Evolutionary conservation across 352 stramenopile genomes (phyloP), one percentile per base, ranked within the genome.

Genomic region (Phytophthora capsici): DNA sequence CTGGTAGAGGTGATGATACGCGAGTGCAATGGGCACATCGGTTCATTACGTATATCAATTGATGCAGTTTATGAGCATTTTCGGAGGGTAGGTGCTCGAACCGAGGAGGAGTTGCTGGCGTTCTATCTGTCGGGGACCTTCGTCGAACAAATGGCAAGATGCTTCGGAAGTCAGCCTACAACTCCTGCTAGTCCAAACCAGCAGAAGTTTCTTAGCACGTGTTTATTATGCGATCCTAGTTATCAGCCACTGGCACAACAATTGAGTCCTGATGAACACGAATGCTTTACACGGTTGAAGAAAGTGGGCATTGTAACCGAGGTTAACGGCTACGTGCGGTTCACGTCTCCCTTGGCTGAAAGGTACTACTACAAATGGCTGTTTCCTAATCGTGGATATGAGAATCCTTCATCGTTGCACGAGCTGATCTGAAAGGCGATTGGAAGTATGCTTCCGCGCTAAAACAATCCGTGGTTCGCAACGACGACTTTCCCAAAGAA

Each of bases 21-120:
- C 4, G 37, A 57, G 52, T 69, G 60, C 60, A 69, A 63, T 53
- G 60, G 60, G 4, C 41, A 54, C 47, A 58, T 63, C 37, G 34
- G 52, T 57, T 45, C 44, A 17, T 68, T 68, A 34, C 59, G 59
- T 1, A 4, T 56, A 28, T 62, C 34, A 0, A 51, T 67, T 43
- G 20, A 67, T 28, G 9, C 36, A 38, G 37, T 54, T 10, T 62
- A 34, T 26, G 17, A 1, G 19, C 40, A 44, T 25, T 51, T 36
- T 60, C 10, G 13, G 7, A 43, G 8, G 38, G 17, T 4, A 40
- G 3, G n/a, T 3, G 2, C 20, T 25, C 34, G 7, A 63, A 56
- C 56, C 4, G 44, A 63, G 44, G 14, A 63, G 2, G 23, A 55
- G 8, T 25, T 53, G 16, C 12, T 63, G 56, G 28, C 2, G 17